These are phyloP conservation scores for Yamadazyma kitorensis DNA, from an alignment of 805 yeast genomes.

Conservation along the genomic window DNA sequence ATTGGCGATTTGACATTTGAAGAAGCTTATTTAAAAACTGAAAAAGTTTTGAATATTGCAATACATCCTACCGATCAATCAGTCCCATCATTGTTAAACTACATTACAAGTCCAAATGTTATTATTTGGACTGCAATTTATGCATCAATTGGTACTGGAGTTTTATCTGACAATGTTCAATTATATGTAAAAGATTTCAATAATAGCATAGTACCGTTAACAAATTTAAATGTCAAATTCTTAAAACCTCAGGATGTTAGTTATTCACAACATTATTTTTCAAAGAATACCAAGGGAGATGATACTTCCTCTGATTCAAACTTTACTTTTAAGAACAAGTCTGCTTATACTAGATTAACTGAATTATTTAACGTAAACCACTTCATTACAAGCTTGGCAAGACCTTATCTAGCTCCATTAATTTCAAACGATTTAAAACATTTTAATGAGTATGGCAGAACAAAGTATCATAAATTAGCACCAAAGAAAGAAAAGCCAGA, in stretches of 20 bases:
- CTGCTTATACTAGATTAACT: constrained; percentile 82
- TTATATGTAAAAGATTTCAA: constrained; percentile 61
- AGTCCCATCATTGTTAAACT: constrained; percentile 74
- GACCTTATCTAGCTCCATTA: constrained; percentile 92
- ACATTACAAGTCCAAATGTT: constrained; percentile 91
- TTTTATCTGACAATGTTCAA: constrained; percentile 52
- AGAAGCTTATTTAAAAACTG: constrained; percentile 82
- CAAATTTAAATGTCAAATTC: constrained; percentile 42
- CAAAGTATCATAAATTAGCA: constrained; percentile 17
- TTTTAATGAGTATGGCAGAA: constrained; percentile 42
- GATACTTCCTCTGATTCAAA: constrained; percentile 15
- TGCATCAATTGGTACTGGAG: constrained; percentile 79
- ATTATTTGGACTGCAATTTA: constrained; percentile 85
- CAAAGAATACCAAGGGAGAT: constrained; percentile 11
- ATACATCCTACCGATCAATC: constrained; percentile 75
- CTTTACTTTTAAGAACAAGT: constrained; percentile 27
- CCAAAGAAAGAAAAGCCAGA: constrained; percentile 4
- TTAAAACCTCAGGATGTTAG: constrained; percentile 45
- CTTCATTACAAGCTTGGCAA: constrained; percentile 84
- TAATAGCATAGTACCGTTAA: constrained; percentile 55
- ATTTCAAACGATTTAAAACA: constrained; percentile 81
- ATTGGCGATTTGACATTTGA: constrained; percentile 89
- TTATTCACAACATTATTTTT: constrained; percentile 44
- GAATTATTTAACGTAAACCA: constrained; percentile 95
- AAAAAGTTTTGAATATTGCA: constrained; percentile 76